Evolutionary conservation across 2,329 filamentous ascomycete genomes (phyloP).

Genomic region (Hypomyces rosellus): DNA sequence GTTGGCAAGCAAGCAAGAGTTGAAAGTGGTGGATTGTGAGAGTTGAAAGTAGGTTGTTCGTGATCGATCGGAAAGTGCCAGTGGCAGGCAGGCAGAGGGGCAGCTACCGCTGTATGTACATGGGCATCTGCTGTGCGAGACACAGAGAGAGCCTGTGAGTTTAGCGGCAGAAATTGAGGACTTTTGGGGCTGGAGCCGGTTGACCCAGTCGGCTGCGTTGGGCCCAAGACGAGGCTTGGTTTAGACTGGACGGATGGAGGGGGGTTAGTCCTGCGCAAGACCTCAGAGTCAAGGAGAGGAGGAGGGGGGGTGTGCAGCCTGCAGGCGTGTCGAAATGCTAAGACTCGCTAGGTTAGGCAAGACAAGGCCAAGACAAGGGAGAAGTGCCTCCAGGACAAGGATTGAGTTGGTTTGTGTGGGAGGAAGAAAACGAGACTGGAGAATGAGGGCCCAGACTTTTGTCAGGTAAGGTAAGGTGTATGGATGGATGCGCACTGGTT

Average conservation of each 20-base stretch:
- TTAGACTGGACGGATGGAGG: conserved; percentile 3
- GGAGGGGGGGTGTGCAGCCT: not conserved
- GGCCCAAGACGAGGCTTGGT: conserved; percentile 2
- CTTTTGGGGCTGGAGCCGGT: conserved; percentile 8
- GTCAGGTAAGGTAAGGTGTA: not conserved
- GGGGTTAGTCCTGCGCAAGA: not conserved
- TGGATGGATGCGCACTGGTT: not conserved
- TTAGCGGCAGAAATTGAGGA: conserved; percentile 1
- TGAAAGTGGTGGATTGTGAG: not conserved
- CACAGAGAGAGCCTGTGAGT: not conserved
- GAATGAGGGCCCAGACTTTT: too few species aligned
- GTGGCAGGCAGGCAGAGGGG: conserved; percentile 9
- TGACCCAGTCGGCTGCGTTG: conserved; percentile 7
- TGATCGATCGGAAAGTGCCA: conserved; percentile 4
- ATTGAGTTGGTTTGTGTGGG: not conserved
- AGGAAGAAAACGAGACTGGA: not conserved
- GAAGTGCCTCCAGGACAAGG: not conserved
- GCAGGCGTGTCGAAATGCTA: too few species aligned
- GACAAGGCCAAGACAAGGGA: too few species aligned
- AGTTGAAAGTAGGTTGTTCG: conserved; percentile 1
- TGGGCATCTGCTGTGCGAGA: too few species aligned
- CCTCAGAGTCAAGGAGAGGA: not conserved
- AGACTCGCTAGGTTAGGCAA: too few species aligned
- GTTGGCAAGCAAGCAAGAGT: not conserved
- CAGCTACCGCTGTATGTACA: not conserved